These are phyloP conservation scores for Pseudovirgaria hyperparasitica DNA, from an alignment of 2,329 filamentous ascomycete species.

Conservation along the genomic window DNA sequence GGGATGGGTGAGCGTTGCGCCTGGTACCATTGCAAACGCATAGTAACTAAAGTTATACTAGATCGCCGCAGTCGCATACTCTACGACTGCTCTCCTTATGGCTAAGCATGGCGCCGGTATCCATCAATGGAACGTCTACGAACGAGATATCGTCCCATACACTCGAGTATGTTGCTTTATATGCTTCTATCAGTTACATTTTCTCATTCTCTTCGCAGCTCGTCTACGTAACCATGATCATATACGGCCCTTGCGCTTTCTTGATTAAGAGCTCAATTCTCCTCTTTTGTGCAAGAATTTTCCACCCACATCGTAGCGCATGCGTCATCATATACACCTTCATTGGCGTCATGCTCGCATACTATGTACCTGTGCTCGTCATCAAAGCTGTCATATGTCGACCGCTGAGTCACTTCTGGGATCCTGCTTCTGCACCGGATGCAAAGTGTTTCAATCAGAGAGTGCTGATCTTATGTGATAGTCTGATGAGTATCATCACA, in stretches of 20 bases:
- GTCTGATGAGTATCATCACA: constrained; percentile 24
- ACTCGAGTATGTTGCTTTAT: constrained; percentile 12
- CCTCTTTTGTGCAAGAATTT: constrained; percentile 25
- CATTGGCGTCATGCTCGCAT: constrained; percentile 19
- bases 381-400: constrained; percentile 26
- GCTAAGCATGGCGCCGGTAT: constrained; percentile 24
- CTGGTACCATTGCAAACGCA: constrained; percentile 10
- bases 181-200: background rate
- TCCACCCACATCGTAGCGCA: constrained; percentile 20
- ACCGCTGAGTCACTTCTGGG: constrained; percentile 25
- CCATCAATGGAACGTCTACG: constrained; percentile 14
- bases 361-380: constrained; percentile 23
- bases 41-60: constrained; percentile 2
- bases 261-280: constrained; percentile 25
- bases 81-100: constrained; percentile 15
- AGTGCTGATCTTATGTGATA: constrained; percentile 25
- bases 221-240: constrained; percentile 24
- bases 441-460: constrained; percentile 24
- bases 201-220: constrained; percentile 10
- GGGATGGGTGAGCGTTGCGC: constrained; percentile 5
- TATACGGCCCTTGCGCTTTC: constrained; percentile 29
- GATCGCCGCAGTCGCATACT: constrained; percentile 19
- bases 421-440: constrained; percentile 3
- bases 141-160: constrained; percentile 11
- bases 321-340: constrained; percentile 23